These are phyloP conservation scores for Alternaria conjuncta DNA, from an alignment of 2,329 filamentous ascomycete species.

Conservation along the genomic window DNA sequence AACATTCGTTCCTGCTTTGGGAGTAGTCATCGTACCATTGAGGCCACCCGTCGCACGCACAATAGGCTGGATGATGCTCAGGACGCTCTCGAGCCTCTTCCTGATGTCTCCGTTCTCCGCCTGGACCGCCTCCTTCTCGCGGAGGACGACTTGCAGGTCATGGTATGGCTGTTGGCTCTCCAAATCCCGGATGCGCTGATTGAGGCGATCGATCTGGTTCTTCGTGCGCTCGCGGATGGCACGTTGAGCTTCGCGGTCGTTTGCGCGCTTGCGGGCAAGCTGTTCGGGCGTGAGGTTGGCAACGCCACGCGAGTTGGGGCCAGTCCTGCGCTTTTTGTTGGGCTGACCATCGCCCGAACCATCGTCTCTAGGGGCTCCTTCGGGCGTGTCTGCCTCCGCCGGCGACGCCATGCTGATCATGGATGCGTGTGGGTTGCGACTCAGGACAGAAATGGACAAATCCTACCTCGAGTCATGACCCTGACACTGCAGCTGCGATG, in stretches of 20 bases:
- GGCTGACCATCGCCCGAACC: conserved; percentile 22
- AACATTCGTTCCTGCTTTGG: conserved; percentile 6
- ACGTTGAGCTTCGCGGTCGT: conserved; percentile 86
- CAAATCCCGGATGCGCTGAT: conserved; percentile 75
- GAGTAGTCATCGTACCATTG: conserved; percentile 47
- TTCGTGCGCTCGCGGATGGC: conserved; percentile 84
- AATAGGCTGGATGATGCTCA: conserved; percentile 69
- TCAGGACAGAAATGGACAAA: conserved; percentile 14
- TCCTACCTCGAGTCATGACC: conserved; percentile 20
- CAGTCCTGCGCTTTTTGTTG: conserved; percentile 46
- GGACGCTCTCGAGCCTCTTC: conserved; percentile 68
- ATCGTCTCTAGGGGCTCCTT: conserved; percentile 23
- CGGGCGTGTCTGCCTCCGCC: conserved; percentile 28
- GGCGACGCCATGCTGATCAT: conserved; percentile 30
- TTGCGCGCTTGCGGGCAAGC: conserved; percentile 86
- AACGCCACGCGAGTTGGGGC: conserved; percentile 70
- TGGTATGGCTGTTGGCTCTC: conserved; percentile 82
- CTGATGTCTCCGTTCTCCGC: conserved; percentile 82
- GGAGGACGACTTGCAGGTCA: conserved; percentile 77
- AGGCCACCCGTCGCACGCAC: conserved; percentile 53
- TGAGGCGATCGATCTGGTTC: conserved; percentile 76
- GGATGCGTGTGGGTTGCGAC: conserved; percentile 16
- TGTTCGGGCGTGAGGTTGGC: conserved; percentile 88
- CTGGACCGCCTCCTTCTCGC: conserved; percentile 78
- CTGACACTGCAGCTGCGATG: conserved; percentile 1